Evolutionary conservation across 768 basidiomycete species (phyloP), one percentile per base, ranked within the genome.

Genomic region (Agrocybe pediades): DNA sequence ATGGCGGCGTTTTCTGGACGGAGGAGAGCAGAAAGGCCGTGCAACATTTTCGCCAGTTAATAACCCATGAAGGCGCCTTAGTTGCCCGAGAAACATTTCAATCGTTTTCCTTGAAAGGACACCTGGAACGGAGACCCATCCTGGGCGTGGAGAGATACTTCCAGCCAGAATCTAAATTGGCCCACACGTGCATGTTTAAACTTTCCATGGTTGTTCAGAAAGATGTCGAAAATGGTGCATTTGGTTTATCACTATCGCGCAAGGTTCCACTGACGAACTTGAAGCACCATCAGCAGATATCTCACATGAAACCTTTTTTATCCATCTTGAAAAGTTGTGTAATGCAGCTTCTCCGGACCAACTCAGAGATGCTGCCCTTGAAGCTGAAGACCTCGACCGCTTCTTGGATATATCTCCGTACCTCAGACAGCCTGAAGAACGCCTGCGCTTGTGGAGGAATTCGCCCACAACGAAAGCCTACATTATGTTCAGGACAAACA

Each of bases 171-270:
- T 33, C 52, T n/a, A 19, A 41, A 9, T 52, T 39, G 16, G 20
- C 24, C 13, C 56, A 58, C 36, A 41, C 13, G 1, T 58, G 56
- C 41, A 21, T 46, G 11, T 58, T 58, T 25, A 33, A 46, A 27
- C 45, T 49, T 8, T 21, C 13, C n/a, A n/a, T n/a, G n/a, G n/a
- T n/a, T 9, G 13, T 50, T n/a, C 11, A 15, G 11, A 36, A 4
- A 3, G 33, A 4, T 15, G 11, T 4, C 33, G 3, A 36, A 36
- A 13, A 13, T 13, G 33, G 33, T 36, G 11, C n/a, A n/a, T n/a
- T n/a, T 36, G 33, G 13, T n/a, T 13, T 36, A 4, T 36, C 3
- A n/a, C 33, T 15, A 30, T 15, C 33, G 33, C 33, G 11, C 11
- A 36, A 36, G 11, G 11, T 36, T 36, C 33, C n/a, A 4, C 6